Evolutionary conservation across 768 basidiomycete genomes (phyloP).

Genomic region (Lyophyllum semitale): DNA sequence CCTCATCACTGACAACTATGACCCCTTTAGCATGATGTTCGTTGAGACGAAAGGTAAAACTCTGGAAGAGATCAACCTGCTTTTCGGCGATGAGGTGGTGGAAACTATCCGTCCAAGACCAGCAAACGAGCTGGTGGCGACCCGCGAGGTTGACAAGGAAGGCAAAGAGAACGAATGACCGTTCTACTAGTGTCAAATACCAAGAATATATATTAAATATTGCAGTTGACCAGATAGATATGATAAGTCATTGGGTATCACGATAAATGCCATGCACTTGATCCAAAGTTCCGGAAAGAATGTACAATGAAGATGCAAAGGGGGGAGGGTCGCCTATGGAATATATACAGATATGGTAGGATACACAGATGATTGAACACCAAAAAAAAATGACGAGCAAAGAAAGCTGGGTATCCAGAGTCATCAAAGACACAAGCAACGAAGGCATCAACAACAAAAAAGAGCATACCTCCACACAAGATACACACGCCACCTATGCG

Average conservation of each 20-base stretch:
- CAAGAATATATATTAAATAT: neutral
- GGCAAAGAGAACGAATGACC: neutral
- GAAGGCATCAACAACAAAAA: neutral
- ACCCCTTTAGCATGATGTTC: neutral
- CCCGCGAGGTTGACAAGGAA: too few relatives aligned
- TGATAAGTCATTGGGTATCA: conserved; percentile 6
- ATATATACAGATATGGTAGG: conserved; percentile 2
- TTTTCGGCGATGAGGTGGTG: conserved; percentile 28
- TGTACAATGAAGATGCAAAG: conserved; percentile 1
- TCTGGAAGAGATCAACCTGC: conserved; percentile 23
- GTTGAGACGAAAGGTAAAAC: conserved; percentile 1
- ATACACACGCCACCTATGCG: conserved; percentile 11
- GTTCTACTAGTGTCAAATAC: neutral
- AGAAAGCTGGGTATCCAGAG: neutral
- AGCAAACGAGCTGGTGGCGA: neutral
- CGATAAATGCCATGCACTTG: neutral
- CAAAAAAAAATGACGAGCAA: neutral
- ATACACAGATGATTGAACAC: neutral
- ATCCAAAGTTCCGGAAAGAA: conserved; percentile 5
- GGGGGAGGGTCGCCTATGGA: neutral
- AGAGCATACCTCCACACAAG: neutral
- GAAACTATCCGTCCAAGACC: neutral
- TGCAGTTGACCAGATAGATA: conserved; percentile 3
- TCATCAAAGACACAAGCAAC: neutral
- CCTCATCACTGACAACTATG: neutral